Percentiles rank a stretch among this genome's conserved stretches.
phyloP scores from a whole-genome alignment of 1,284 basidiomycete species.

The Tylopilus orsonianus region DNA sequence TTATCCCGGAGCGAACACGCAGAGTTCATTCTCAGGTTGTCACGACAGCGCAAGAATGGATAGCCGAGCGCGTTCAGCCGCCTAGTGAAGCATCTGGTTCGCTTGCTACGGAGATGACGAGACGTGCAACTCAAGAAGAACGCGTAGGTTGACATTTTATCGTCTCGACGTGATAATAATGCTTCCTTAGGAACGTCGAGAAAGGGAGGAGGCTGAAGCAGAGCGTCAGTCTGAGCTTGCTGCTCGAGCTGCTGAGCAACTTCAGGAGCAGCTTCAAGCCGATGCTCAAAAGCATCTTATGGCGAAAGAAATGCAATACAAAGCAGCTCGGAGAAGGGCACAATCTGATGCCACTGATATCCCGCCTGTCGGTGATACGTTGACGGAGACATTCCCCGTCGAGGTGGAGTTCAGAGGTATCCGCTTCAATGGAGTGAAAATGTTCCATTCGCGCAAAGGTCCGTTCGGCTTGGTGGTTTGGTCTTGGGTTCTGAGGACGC shows the following conservation, averaged over 20 bases:
- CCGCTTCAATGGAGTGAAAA: conserved; percentile 60
- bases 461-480: conserved; percentile 20
- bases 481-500: conserved; percentile 1
- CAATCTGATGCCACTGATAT: conserved; percentile 68
- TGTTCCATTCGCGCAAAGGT: conserved; percentile 70
- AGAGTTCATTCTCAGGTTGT: conserved; percentile 48
- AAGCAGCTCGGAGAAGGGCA: conserved; percentile 54
- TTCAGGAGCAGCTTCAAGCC: conserved; percentile 62
- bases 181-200: conserved; percentile 31
- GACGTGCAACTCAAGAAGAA: conserved; percentile 65
- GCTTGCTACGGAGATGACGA: conserved; percentile 71
- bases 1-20: conserved; percentile 1
- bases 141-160: conserved; percentile 38
- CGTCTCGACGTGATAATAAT: conserved; percentile 2
- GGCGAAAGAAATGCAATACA: conserved; percentile 52
- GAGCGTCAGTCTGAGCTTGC: conserved; percentile 51
- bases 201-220: conserved; percentile 47
- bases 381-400: conserved; percentile 58
- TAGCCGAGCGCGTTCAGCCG: conserved; percentile 54
- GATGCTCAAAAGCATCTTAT: conserved; percentile 57
- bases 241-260: conserved; percentile 48
- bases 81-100: conserved; percentile 62
- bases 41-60: conserved; percentile 69
- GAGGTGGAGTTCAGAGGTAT: conserved; percentile 60
- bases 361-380: conserved; percentile 49